phyloP scores from a whole-genome alignment of 2,329 filamentous ascomycete genomes.

The Pseudocercospora macadamiae region DNA sequence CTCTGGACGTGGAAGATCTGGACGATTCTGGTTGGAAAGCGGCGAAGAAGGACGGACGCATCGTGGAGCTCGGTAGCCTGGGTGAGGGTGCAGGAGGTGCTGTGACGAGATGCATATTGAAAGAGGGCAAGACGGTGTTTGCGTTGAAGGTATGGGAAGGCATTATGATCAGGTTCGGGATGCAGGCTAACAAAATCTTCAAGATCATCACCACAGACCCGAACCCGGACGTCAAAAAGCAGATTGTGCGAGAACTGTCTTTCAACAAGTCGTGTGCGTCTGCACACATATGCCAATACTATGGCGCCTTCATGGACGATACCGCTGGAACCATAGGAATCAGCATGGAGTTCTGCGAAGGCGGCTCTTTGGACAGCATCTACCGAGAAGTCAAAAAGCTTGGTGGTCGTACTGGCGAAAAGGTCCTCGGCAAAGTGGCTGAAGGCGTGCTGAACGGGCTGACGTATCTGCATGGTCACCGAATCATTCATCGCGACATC shows the following conservation, averaged over 20 bases:
- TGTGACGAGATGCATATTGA: slow-evolving; percentile 86
- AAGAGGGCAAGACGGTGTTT: slow-evolving; percentile 91
- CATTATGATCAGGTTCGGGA: neutral
- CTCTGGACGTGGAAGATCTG: slow-evolving; percentile 87
- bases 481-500: slow-evolving; percentile 98
- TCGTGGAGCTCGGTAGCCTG: slow-evolving; percentile 83
- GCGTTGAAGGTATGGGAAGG: slow-evolving; percentile 78
- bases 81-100: slow-evolving; percentile 96
- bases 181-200: slow-evolving; percentile 4
- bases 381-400: slow-evolving; percentile 97
- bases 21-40: slow-evolving; percentile 96
- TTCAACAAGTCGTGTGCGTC: slow-evolving; percentile 99
- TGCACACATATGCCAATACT: slow-evolving; percentile 95
- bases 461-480: slow-evolving; percentile 91
- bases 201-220: slow-evolving; percentile 98
- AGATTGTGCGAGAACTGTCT: slow-evolving; percentile 91
- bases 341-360: slow-evolving; percentile 98
- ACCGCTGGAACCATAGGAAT: slow-evolving; percentile 97
- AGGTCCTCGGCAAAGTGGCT: slow-evolving; percentile 93
- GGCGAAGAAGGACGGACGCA: slow-evolving; percentile 84
- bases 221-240: slow-evolving; percentile 96
- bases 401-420: slow-evolving; percentile 92
- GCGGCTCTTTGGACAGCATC: slow-evolving; percentile 91
- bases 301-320: slow-evolving; percentile 94
- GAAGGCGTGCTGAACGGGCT: slow-evolving; percentile 92